Percentiles rank a stretch among this genome's conserved stretches.
Conservation (phyloP, 2,329 filamentous ascomycete species). For the Gaeumannomyces sp. region DNA sequence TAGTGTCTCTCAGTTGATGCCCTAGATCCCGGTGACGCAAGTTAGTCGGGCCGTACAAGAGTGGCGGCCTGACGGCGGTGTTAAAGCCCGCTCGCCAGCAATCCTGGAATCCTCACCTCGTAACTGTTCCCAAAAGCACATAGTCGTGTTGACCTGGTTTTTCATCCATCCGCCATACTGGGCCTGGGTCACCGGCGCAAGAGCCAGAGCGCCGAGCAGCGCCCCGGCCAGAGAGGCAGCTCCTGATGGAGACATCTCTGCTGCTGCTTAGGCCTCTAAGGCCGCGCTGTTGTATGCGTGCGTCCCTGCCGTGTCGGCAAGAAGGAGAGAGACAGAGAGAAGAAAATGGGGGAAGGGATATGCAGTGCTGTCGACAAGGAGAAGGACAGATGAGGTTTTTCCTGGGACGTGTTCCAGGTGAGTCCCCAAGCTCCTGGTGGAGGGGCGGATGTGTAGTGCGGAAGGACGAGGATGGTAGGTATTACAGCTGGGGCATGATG, state of each 20-base stretch:
- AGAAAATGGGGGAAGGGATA: background rate
- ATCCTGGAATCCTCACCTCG: conserved; percentile 28
- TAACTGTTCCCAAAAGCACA: conserved; percentile 51
- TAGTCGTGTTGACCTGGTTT: conserved; percentile 48
- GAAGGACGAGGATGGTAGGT: background rate
- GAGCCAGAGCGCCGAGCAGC: conserved; percentile 15
- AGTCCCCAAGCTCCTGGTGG: background rate
- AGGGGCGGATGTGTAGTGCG: no score
- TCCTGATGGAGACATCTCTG: conserved; percentile 1
- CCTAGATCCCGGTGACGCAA: background rate
- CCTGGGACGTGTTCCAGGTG: no score
- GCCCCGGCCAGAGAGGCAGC: conserved; percentile 1
- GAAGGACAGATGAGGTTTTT: background rate
- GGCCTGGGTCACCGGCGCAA: conserved; percentile 27
- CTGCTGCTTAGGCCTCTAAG: background rate
- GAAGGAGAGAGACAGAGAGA: background rate
- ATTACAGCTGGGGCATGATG: background rate
- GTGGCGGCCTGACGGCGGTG: background rate
- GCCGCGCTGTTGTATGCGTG: background rate
- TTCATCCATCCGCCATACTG: conserved; percentile 44
- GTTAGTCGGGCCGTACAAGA: background rate
- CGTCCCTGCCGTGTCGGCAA: background rate
- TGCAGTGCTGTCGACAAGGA: background rate
- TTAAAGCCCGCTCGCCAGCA: background rate
- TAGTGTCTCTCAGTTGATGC: conserved; percentile 48